Base-by-base conservation (phyloP, 257 asterid species). In the Rauvolfia tetraphylla region DNA sequence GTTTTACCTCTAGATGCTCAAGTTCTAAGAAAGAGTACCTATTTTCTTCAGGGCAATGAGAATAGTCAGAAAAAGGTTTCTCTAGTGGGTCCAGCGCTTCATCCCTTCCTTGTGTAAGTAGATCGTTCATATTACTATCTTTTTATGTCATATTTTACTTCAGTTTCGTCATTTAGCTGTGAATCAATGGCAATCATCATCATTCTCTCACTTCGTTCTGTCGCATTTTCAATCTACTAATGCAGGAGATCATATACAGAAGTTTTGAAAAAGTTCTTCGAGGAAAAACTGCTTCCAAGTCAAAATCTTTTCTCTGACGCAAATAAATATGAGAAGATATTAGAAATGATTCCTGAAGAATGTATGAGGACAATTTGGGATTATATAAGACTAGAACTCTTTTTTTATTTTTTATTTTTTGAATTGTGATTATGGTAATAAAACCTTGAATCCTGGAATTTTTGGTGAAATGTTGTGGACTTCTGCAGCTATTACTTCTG, bases 281-380 rank as follows among this genome's bases (percentile, higher is more conserved):
- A 92, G 87, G 90, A 84, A 57, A 83, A 86, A 78, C 81, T 77
- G 58, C 79, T 94, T 82, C 61, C 75, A 27, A 87, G 83, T 72
- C 98, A 92, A 87, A 86, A 87, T 58, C 87, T 90, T 78, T 85
- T 94, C 84, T 85, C 88, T 7, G 85, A 81, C 42, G 92, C 87
- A 85, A 90, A 87, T 71, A 89, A 86, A 86, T 95, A 84, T 56
- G 96, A 88, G 86, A 90, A 81, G 91, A 94, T 94, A 82, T 82
- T 92, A 82, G 91, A 83, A 79, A 91, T 91, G 96, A 87, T 95
- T 87, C 98, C 95, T 51, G 97, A 95, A 79, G 96, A 91, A 83
- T 88, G 98, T 91, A 90, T 76, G 93, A 90, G 75, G 93, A 29
- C 53, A 39, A 34, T 42, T 54, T 67, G 62, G 38, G 80, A 77